These are phyloP conservation scores for Blastomyces silverae DNA, from an alignment of 2,329 filamentous ascomycete genomes.

Conservation along the genomic window DNA sequence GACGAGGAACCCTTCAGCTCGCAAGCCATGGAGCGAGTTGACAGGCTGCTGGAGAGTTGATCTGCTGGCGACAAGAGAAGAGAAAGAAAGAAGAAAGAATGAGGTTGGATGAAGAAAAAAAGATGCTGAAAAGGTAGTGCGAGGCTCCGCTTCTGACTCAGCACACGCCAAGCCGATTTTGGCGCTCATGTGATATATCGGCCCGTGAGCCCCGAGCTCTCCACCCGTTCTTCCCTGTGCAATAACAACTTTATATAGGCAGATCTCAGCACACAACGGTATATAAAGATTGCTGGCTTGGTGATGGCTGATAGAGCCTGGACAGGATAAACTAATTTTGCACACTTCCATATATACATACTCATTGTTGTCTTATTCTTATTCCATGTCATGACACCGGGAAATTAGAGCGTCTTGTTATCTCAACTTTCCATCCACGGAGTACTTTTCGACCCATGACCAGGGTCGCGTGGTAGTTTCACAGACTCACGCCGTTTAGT, in stretches of 20 bases:
- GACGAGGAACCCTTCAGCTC: slow-evolving; percentile 8
- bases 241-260: too few species aligned
- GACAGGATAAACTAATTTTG: neutral
- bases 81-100: slow-evolving; percentile 4
- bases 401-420: neutral
- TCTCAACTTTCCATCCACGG: neutral
- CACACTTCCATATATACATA: neutral
- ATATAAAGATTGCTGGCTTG: neutral
- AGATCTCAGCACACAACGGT: too few species aligned
- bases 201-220: neutral
- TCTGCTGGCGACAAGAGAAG: slow-evolving; percentile 7
- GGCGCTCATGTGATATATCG: slow-evolving; percentile 7
- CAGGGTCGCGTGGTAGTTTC: neutral
- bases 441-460: slow-evolving; percentile 3
- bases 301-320: neutral
- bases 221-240: too few species aligned
- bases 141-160: slow-evolving; percentile 16
- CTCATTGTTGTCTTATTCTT: neutral
- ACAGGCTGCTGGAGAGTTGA: slow-evolving; percentile 11
- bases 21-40: slow-evolving; percentile 13
- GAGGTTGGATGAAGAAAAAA: slow-evolving; percentile 6
- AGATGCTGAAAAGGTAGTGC: neutral
- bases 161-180: neutral
- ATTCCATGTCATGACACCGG: neutral
- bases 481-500: neutral